Evolutionary conservation across 768 basidiomycete genomes (phyloP).

Genomic region (Mycena kentingensis): DNA sequence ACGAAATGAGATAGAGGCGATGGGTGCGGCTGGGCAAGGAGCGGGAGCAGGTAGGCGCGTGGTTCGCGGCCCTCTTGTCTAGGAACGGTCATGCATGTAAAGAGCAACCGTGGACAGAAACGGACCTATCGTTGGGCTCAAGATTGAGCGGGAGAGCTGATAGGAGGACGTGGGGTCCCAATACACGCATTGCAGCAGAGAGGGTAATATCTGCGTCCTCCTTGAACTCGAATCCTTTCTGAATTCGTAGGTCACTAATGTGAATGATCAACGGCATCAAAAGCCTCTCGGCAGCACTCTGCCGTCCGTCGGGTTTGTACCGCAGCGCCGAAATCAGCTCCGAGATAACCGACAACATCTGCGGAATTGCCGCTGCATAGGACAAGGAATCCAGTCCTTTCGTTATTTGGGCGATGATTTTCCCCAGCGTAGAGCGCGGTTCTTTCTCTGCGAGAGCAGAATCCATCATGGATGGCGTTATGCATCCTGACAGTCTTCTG

Average conservation of each 20-base stretch:
- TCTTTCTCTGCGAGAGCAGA: conserved; percentile 51
- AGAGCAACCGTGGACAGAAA: conserved; percentile 9
- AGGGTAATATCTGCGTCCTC: conserved; percentile 82
- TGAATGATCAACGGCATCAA: conserved; percentile 69
- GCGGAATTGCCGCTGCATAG: conserved; percentile 75
- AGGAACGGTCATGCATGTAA: conserved; percentile 2
- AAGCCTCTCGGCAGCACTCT: conserved; percentile 67
- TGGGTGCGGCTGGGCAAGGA: conserved; percentile 78
- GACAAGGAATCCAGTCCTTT: conserved; percentile 73
- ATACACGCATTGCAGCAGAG: conserved; percentile 76
- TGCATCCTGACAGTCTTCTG: conserved; percentile 64
- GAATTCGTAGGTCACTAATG: conserved; percentile 71
- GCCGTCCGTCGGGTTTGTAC: conserved; percentile 43
- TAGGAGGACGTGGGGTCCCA: conserved; percentile 84
- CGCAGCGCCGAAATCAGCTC: conserved; percentile 68
- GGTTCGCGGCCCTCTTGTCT: conserved; percentile 79
- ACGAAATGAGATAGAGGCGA: conserved; percentile 86
- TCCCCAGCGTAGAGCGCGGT: conserved; percentile 56
- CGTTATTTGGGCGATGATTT: conserved; percentile 62
- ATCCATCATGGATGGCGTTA: conserved; percentile 63
- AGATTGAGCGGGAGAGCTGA: conserved; percentile 80
- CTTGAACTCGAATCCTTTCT: conserved; percentile 88
- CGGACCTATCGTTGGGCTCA: conserved; percentile 77
- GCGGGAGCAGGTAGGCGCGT: conserved; percentile 87
- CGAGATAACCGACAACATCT: conserved; percentile 72